phyloP scores from a whole-genome alignment of 306 rosid species.

The Lathyrus oleraceus region DNA sequence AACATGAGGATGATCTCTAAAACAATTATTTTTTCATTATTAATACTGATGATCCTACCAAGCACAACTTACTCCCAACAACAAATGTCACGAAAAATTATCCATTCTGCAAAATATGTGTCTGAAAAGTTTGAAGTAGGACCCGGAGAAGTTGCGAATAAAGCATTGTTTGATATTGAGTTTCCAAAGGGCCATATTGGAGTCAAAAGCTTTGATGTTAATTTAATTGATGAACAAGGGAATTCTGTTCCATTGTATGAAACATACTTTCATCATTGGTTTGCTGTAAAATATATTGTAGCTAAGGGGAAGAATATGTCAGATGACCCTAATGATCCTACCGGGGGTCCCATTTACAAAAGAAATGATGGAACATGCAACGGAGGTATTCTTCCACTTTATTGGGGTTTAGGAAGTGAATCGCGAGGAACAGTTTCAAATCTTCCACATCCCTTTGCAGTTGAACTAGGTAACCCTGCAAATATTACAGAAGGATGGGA shows the following conservation, averaged over 20 bases:
- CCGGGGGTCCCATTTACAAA: not conserved
- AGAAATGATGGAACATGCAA: not conserved
- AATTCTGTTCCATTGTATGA: not conserved
- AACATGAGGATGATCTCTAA: not conserved
- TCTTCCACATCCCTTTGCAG: not conserved
- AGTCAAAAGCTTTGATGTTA: not conserved
- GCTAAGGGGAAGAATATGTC: no score
- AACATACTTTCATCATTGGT: no score
- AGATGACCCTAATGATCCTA: no score
- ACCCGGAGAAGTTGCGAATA: not conserved
- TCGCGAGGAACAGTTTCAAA: not conserved
- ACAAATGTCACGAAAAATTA: no score
- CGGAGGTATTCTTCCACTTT: not conserved
- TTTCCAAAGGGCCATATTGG: not conserved
- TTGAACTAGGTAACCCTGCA: conserved; percentile 20
- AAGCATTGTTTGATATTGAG: not conserved
- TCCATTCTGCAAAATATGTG: no score
- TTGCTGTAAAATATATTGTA: no score
- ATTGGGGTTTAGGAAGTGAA: conserved; percentile 8
- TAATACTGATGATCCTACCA: not conserved
- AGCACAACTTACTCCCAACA: not conserved
- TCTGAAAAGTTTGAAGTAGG: no score
- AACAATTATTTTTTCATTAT: not conserved
- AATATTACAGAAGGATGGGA: conserved; percentile 31
- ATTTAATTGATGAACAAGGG: not conserved